Base-by-base conservation (phyloP, 495 filamentous ascomycete genomes). In the Penicillium angulare region DNA sequence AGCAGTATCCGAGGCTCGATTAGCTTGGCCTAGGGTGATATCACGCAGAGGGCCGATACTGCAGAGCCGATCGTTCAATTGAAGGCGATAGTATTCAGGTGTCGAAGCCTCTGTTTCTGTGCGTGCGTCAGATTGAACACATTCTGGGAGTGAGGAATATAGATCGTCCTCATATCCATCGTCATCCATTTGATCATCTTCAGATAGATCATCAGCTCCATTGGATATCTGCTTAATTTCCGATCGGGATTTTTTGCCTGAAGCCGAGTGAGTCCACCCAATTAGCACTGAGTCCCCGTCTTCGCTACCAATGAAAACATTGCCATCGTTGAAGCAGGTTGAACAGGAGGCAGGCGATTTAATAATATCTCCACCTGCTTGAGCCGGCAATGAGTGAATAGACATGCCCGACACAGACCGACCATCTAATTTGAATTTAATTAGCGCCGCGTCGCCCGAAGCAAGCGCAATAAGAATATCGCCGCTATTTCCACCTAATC, bases 361-460 rank as follows among this genome's bases (percentile, higher is more conserved):
- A 50, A 95, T 66, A 10, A 88, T 50, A 39, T 67, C 55, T 2
- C 83, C 85, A 17, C 86, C 87, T 1, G 78, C 61, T 33, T 87
- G 80, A 36, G 68, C 55, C 13, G 76, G 64, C 27, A 96, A 66
- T 13, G 80, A 67, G 41, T 80, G 81, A 39, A 98, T 65, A 5
- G 79, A 80, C 24, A 97, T 74, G 5, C 91, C 90, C 31, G 91
- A 95, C 20, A 99, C 89, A 7, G 89, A 93, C 36, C 92, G 80
- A n/a, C 93, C 93, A 65, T 96, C 91, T 42, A 96, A 80, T 49
- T 82, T 85, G 71, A 99, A 96, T 29, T 79, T 86, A 17, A 97
- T 69, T 22, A 92, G 77, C 12, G 82, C 82, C 38, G 95, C 77
- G 27, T 83, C 78, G 0, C 93, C 95, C 46, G 83, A 86, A 32